A percentile compares a stretch with the other conserved stretches of the same genome.
Conservation (phyloP, 78 protist genomes). For the Chrysochromulina tobinii region DNA sequence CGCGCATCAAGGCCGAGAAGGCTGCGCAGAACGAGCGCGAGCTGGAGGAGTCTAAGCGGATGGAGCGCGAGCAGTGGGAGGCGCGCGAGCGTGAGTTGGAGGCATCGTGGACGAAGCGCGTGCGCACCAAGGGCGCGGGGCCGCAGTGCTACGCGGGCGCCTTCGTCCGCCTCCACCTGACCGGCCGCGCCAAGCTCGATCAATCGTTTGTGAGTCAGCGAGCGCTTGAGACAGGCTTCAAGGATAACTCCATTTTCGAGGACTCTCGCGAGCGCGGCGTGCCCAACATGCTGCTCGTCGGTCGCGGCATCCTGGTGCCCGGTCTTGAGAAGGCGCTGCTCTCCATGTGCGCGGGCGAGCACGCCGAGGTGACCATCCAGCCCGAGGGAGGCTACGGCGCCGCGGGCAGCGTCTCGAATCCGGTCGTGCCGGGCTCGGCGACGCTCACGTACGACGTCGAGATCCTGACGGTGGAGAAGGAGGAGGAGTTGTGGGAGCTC, state of each 20-base stretch:
- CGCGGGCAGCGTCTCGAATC: not conserved
- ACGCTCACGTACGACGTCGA: not conserved
- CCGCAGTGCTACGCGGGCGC: too few species aligned
- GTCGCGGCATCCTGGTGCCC: not conserved
- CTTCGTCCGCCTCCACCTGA: too few species aligned
- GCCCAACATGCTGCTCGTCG: not conserved
- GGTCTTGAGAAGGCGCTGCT: not conserved
- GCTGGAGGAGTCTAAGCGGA: too few species aligned
- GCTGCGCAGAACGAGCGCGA: too few species aligned
- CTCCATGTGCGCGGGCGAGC: not conserved
- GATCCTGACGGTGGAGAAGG: not conserved
- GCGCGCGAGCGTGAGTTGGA: too few species aligned
- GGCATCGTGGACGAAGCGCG: too few species aligned
- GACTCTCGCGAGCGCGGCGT: not conserved
- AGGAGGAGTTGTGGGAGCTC: not conserved
- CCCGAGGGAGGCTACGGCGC: not conserved
- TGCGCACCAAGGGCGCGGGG: too few species aligned
- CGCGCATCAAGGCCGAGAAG: too few species aligned
- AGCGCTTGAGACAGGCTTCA: too few species aligned
- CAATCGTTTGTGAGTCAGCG: too few species aligned
- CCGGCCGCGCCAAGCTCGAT: too few species aligned
- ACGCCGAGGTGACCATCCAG: not conserved
- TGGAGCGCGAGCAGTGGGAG: too few species aligned
- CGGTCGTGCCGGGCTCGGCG: not conserved
- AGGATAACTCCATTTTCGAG: not conserved